Conservation (phyloP, 1,284 basidiomycete genomes). For the Coniferiporia sulphurascens region DNA sequence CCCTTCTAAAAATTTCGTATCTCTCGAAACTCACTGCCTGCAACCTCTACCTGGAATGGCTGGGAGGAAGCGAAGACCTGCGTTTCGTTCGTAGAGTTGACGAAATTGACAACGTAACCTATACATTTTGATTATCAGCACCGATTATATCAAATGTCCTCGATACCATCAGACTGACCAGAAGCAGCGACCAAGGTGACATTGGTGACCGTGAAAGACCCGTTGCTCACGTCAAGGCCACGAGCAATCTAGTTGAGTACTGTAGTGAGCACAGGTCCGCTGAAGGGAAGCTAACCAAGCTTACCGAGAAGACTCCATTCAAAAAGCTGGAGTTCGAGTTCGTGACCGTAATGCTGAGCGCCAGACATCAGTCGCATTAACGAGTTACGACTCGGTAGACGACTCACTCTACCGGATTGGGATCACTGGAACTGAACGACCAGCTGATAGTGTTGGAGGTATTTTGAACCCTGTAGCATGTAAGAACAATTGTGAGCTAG, state of each 20-base stretch:
- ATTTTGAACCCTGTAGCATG: conserved; percentile 31
- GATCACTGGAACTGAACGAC: conserved; percentile 31
- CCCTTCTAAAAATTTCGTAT: neutral
- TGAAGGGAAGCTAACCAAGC: conserved; percentile 5
- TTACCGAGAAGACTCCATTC: conserved; percentile 32
- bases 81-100: conserved; percentile 37
- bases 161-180: conserved; percentile 9
- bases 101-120: conserved; percentile 40
- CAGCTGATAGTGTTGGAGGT: conserved; percentile 34
- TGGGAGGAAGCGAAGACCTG: conserved; percentile 39
- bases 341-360: conserved; percentile 27
- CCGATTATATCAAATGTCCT: neutral
- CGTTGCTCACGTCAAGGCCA: conserved; percentile 29
- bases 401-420: conserved; percentile 28
- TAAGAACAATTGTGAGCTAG: neutral
- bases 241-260: conserved; percentile 26
- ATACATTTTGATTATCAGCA: neutral
- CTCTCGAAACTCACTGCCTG: conserved; percentile 31
- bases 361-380: conserved; percentile 1
- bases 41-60: conserved; percentile 35
- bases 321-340: conserved; percentile 32
- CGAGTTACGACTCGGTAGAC: neutral
- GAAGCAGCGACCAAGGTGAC: conserved; percentile 32
- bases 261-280: conserved; percentile 1
- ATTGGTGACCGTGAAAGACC: conserved; percentile 31